Conservation (phyloP, 306 rosid species). For the Purshia tridentata region DNA sequence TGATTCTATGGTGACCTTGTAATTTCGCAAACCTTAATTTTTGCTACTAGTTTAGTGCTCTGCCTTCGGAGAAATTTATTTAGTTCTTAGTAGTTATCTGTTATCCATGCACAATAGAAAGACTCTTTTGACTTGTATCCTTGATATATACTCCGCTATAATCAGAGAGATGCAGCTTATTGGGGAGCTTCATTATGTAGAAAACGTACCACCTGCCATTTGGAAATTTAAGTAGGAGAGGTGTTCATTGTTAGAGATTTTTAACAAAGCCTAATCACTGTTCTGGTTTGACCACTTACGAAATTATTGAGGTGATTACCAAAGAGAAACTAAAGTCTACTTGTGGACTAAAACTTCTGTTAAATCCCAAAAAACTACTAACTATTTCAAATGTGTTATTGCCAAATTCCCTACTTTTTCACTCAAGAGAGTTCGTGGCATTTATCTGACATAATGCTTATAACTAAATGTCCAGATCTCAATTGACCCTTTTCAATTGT, state of each 20-base stretch:
- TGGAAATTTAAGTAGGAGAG: too few species aligned
- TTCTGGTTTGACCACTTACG: neutral
- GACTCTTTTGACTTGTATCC: slow-evolving; percentile 3
- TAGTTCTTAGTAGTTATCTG: neutral
- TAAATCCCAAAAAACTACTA: neutral
- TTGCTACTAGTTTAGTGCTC: neutral
- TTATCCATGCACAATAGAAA: neutral
- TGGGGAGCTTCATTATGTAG: neutral
- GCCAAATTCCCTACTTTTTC: neutral
- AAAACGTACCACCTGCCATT: too few species aligned
- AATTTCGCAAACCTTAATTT: slow-evolving; percentile 12
- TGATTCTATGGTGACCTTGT: slow-evolving; percentile 30
- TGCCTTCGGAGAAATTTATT: neutral
- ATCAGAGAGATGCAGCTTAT: neutral
- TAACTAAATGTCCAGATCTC: too few species aligned
- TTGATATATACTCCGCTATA: neutral
- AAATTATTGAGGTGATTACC: neutral
- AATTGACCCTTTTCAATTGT: too few species aligned
- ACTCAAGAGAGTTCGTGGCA: too few species aligned
- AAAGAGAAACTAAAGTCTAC: too few species aligned
- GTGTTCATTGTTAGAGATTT: neutral
- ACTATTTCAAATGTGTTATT: neutral
- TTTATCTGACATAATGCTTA: too few species aligned
- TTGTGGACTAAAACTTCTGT: too few species aligned
- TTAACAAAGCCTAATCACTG: neutral